Evolutionary conservation across 495 filamentous ascomycete genomes (phyloP).

Genomic region (Neurospora sp.): DNA sequence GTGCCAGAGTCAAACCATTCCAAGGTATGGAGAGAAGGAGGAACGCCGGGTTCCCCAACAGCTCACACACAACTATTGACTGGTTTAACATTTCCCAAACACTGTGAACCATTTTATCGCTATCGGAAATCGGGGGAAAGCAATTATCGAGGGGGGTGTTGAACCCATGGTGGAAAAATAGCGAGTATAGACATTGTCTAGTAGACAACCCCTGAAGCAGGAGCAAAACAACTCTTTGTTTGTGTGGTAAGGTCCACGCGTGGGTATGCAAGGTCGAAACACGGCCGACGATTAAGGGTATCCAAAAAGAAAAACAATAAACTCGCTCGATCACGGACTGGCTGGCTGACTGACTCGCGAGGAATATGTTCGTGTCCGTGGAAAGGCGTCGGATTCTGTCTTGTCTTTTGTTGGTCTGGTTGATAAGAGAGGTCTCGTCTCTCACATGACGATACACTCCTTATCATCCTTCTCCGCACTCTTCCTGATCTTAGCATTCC

Average conservation of each 20-base stretch:
- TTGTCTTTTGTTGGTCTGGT: background rate
- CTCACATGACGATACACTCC: slow-evolving; percentile 52
- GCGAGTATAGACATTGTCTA: background rate
- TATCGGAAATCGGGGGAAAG: background rate
- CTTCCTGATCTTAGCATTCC: slow-evolving; percentile 43
- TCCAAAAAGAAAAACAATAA: background rate
- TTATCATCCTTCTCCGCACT: slow-evolving; percentile 39
- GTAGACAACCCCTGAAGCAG: background rate
- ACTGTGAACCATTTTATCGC: background rate
- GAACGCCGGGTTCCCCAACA: background rate
- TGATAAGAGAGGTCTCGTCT: background rate
- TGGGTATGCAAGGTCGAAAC: background rate
- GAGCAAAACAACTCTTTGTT: background rate
- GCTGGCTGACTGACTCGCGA: background rate
- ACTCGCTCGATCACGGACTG: background rate
- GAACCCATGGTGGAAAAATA: background rate
- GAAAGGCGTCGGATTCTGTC: background rate
- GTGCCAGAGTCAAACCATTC: background rate
- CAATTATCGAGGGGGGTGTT: background rate
- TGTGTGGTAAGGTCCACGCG: background rate
- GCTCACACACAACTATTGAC: background rate
- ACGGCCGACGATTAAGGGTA: background rate
- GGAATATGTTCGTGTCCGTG: background rate
- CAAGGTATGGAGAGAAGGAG: background rate
- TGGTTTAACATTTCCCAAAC: background rate